Percentiles rank a stretch among this genome's conserved stretches.
phyloP scores from a whole-genome alignment of 495 filamentous ascomycete species.

The Elaphomyces granulatus region DNA sequence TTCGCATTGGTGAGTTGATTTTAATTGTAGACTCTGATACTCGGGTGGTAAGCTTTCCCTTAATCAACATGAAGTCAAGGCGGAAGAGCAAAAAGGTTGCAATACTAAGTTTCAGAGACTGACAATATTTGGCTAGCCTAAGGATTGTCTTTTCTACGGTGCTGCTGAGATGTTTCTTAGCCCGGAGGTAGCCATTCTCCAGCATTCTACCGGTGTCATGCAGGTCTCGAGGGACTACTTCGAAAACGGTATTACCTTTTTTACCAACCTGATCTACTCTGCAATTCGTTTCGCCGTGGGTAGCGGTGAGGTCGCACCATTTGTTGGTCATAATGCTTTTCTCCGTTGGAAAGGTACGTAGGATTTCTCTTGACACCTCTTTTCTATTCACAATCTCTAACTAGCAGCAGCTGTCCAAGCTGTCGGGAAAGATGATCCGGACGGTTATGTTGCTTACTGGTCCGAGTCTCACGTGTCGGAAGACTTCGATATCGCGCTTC shows the following conservation, averaged over 20 bases:
- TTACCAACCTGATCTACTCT: slow-evolving; percentile 30
- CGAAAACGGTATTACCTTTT: slow-evolving; percentile 32
- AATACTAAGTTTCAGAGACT: slow-evolving; percentile 5
- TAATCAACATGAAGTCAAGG: too few relatives aligned
- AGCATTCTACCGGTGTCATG: slow-evolving; percentile 35
- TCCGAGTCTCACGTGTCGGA: slow-evolving; percentile 29
- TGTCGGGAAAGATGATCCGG: slow-evolving; percentile 8
- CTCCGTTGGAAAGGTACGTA: slow-evolving; percentile 65
- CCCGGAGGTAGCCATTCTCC: slow-evolving; percentile 32
- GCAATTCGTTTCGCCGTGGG: slow-evolving; percentile 26
- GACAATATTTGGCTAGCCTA: slow-evolving; percentile 21
- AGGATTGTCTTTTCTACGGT: slow-evolving; percentile 33
- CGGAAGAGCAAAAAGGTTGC: background rate
- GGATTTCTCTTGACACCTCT: too few relatives aligned
- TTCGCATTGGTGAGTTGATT: slow-evolving; percentile 67
- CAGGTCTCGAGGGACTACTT: slow-evolving; percentile 30
- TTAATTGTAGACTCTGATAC: slow-evolving; percentile 62
- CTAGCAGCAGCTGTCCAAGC: slow-evolving; percentile 15
- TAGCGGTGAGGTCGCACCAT: slow-evolving; percentile 30
- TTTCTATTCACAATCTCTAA: too few relatives aligned
- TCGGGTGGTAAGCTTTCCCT: slow-evolving; percentile 35
- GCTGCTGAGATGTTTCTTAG: slow-evolving; percentile 34
- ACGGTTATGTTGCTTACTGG: slow-evolving; percentile 27
- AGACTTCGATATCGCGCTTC: slow-evolving; percentile 30
- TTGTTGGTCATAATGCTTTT: slow-evolving; percentile 67